These are phyloP conservation scores for Rhodocollybia butyracea DNA, from an alignment of 768 basidiomycete species.

Conservation along the genomic window DNA sequence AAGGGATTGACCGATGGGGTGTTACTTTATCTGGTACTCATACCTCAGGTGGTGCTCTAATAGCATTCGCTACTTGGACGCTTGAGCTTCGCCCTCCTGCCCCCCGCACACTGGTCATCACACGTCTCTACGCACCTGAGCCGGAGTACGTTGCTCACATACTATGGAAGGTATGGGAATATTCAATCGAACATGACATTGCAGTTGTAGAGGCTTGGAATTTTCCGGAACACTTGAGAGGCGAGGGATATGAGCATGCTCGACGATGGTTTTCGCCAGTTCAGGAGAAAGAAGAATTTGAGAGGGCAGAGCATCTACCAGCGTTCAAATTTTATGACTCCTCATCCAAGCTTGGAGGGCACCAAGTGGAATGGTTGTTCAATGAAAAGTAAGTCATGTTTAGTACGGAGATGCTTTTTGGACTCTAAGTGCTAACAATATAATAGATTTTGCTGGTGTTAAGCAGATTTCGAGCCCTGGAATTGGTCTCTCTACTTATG, in stretches of 20 bases:
- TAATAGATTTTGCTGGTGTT: slow-evolving; percentile 41
- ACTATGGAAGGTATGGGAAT: slow-evolving; percentile 28
- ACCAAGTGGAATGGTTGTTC: slow-evolving; percentile 37
- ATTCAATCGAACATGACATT: slow-evolving; percentile 31
- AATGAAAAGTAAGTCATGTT: slow-evolving; percentile 42
- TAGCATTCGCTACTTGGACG: slow-evolving; percentile 41
- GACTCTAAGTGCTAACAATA: not conserved
- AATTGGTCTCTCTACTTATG: too few relatives aligned
- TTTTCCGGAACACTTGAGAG: slow-evolving; percentile 30
- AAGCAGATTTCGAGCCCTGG: too few relatives aligned
- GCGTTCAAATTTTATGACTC: slow-evolving; percentile 48
- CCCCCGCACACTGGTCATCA: slow-evolving; percentile 37
- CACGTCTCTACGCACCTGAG: slow-evolving; percentile 26
- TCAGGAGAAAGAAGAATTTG: slow-evolving; percentile 27
- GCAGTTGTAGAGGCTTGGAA: slow-evolving; percentile 47
- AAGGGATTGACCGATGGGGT: slow-evolving; percentile 1
- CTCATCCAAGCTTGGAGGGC: slow-evolving; percentile 12
- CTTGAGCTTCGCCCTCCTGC: slow-evolving; percentile 31
- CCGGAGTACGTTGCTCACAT: slow-evolving; percentile 30
- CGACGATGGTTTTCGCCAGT: slow-evolving; percentile 12
- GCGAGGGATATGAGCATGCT: slow-evolving; percentile 12
- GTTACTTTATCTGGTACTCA: slow-evolving; percentile 1
- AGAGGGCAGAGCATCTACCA: slow-evolving; percentile 37
- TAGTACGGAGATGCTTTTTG: not conserved
- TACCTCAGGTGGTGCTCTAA: not conserved